Conservation (phyloP, 257 asterid genomes). For the Leonotis leonurus region DNA sequence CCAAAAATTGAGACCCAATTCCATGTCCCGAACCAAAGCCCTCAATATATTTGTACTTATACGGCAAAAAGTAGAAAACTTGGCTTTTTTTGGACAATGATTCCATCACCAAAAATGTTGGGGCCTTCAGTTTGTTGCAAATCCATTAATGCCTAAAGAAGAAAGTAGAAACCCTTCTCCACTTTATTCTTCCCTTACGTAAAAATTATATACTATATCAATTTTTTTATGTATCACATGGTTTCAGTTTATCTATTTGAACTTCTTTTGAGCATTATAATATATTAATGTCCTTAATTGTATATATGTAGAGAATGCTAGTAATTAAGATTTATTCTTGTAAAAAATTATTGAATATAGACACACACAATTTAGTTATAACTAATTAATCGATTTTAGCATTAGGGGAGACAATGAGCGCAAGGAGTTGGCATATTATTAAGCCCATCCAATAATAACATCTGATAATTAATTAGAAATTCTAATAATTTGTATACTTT, state of each 20-base stretch:
- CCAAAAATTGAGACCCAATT: not conserved
- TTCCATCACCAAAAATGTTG: conserved; percentile 1
- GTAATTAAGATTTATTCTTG: too few species aligned
- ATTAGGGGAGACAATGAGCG: too few species aligned
- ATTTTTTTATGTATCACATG: not conserved
- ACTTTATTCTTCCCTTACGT: not conserved
- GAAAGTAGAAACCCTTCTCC: not conserved
- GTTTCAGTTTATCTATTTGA: not conserved
- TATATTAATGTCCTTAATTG: too few species aligned
- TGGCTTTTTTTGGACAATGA: not conserved
- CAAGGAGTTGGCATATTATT: too few species aligned
- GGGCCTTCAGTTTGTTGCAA: not conserved
- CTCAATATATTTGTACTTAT: not conserved
- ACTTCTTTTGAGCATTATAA: not conserved
- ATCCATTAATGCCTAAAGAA: not conserved
- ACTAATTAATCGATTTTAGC: too few species aligned
- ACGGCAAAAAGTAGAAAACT: not conserved
- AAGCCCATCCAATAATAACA: too few species aligned
- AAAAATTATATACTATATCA: not conserved
- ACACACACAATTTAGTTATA: too few species aligned
- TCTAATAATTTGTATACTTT: too few species aligned
- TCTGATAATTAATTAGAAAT: too few species aligned
- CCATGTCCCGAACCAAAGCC: not conserved
- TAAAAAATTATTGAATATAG: too few species aligned
- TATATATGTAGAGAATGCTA: too few species aligned